A percentile compares a stretch with the other conserved stretches of the same genome.
phyloP scores from a whole-genome alignment of 495 filamentous ascomycete species.

The Hypoxylon lenormandii region DNA sequence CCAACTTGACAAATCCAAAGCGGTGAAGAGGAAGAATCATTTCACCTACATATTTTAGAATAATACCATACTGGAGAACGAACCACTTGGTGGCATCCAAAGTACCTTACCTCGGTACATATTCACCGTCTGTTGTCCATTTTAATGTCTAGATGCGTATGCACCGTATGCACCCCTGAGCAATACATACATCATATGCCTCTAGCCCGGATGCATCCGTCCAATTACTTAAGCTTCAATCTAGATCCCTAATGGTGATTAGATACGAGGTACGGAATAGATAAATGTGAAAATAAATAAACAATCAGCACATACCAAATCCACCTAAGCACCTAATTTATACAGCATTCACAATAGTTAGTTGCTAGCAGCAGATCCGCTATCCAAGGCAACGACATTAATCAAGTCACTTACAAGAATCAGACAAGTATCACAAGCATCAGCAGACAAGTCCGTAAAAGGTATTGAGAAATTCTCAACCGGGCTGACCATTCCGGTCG shows the following conservation, averaged over 20 bases:
- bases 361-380: neutral
- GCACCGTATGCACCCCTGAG: neutral
- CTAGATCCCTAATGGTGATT: neutral
- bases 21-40: too few species aligned
- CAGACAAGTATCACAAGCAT: conserved; percentile 12
- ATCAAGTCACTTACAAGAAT: neutral
- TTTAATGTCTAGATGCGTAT: too few species aligned
- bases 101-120: too few species aligned
- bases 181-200: neutral
- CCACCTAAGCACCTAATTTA: too few species aligned
- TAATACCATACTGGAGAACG: too few species aligned
- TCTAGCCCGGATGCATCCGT: neutral
- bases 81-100: too few species aligned
- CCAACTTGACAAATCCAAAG: neutral
- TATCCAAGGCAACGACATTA: neutral
- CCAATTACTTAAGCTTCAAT: neutral
- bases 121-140: too few species aligned
- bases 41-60: too few species aligned
- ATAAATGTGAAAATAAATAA: neutral
- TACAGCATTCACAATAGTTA: too few species aligned
- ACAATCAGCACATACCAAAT: neutral
- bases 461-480: conserved; percentile 10
- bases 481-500: conserved; percentile 25
- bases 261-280: neutral
- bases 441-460: neutral